phyloP scores from a whole-genome alignment of 2,329 filamentous ascomycete species.

The Pseudogymnoascus sp. region DNA sequence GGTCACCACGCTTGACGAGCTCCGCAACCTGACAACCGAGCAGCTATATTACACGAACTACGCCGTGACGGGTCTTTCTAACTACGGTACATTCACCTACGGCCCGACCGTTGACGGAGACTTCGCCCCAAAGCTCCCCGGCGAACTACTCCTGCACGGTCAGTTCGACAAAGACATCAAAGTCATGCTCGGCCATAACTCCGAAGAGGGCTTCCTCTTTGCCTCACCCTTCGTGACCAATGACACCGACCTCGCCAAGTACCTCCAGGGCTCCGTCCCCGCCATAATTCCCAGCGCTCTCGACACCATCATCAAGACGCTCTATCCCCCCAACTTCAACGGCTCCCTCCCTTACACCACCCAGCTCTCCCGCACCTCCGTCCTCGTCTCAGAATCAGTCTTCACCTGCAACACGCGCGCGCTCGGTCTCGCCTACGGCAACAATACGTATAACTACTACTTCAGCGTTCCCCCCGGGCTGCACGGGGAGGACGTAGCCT shows the following conservation, averaged over 20 bases:
- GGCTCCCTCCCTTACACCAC: slow-evolving; percentile 37
- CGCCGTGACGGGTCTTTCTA: slow-evolving; percentile 11
- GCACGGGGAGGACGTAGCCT: slow-evolving; percentile 44
- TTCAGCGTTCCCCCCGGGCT: slow-evolving; percentile 44
- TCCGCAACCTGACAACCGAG: slow-evolving; percentile 14
- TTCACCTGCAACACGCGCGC: slow-evolving; percentile 46
- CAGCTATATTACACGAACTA: slow-evolving; percentile 18
- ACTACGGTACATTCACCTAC: slow-evolving; percentile 23
- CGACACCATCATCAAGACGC: slow-evolving; percentile 27
- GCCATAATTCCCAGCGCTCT: slow-evolving; percentile 20
- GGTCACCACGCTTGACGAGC: slow-evolving; percentile 16
- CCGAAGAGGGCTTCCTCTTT: slow-evolving; percentile 34
- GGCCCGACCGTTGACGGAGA: slow-evolving; percentile 40
- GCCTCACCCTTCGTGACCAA: slow-evolving; percentile 28
- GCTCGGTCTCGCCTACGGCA: slow-evolving; percentile 37
- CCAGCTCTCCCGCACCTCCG: slow-evolving; percentile 34
- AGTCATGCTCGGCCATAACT: slow-evolving; percentile 38
- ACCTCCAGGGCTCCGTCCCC: slow-evolving; percentile 10
- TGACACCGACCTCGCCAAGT: slow-evolving; percentile 13
- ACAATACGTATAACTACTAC: slow-evolving; percentile 42
- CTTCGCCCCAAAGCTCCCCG: slow-evolving; percentile 39
- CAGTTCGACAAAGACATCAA: slow-evolving; percentile 36
- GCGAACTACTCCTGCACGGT: slow-evolving; percentile 35
- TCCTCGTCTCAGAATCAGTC: slow-evolving; percentile 35
- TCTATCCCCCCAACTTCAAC: slow-evolving; percentile 43